Conservation (phyloP, 1,284 basidiomycete species). For the Somion occarium region DNA sequence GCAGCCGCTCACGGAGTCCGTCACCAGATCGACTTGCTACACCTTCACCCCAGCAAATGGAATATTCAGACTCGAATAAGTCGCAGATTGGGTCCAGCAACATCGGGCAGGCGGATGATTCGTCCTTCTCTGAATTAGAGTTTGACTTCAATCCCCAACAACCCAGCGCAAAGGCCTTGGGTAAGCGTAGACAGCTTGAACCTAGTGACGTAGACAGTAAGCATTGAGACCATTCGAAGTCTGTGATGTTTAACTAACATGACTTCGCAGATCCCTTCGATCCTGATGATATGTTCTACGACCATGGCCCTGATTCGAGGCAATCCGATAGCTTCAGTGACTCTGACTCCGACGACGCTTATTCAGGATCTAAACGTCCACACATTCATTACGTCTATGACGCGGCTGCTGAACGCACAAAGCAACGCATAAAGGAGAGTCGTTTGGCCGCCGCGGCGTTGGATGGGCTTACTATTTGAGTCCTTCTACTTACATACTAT, state of each 20-base stretch:
- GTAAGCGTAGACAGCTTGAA: conserved; percentile 65
- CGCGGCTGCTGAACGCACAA: conserved; percentile 71
- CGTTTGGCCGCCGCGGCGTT: not conserved
- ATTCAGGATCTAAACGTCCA: conserved; percentile 29
- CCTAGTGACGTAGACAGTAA: conserved; percentile 38
- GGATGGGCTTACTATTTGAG: not conserved
- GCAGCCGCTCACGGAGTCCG: conserved; percentile 46
- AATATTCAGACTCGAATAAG: not conserved
- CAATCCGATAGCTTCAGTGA: conserved; percentile 31
- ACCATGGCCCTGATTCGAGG: conserved; percentile 26
- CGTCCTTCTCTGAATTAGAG: conserved; percentile 13
- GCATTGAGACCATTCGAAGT: conserved; percentile 16
- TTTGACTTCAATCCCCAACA: conserved; percentile 28
- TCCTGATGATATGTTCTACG: conserved; percentile 40
- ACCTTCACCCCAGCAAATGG: conserved; percentile 5
- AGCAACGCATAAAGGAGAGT: conserved; percentile 51
- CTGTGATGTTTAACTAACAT: not conserved
- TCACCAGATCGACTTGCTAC: conserved; percentile 35
- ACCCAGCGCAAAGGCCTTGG: conserved; percentile 75
- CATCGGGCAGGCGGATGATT: not conserved
- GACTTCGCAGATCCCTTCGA: conserved; percentile 20
- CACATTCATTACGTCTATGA: conserved; percentile 73
- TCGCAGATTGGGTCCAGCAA: not conserved
- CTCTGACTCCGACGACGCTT: conserved; percentile 27
- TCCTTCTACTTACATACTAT: not conserved